Evolutionary conservation across 257 asterid genomes (phyloP).

Genomic region (Capsicum baccatum): DNA sequence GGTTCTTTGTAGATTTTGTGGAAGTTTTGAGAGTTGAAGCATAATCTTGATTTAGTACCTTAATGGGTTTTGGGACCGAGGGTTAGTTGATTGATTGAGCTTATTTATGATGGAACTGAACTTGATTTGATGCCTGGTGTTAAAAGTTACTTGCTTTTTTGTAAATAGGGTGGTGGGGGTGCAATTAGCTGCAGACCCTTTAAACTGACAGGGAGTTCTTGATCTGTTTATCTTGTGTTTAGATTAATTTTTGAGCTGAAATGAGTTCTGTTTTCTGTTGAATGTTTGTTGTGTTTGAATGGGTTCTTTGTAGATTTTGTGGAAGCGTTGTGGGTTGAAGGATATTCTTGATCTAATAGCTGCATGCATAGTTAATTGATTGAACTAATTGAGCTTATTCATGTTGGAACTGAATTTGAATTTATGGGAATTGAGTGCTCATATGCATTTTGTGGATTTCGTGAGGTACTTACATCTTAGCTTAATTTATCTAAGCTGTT

Average conservation of each 20-base stretch:
- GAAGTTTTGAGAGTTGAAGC: not conserved
- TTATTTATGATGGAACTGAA: not conserved
- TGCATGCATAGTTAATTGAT: no score
- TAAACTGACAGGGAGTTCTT: constrained; percentile 50
- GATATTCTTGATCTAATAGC: not conserved
- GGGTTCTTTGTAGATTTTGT: not conserved
- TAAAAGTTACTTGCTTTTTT: not conserved
- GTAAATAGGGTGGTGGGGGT: constrained; percentile 4
- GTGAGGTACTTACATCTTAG: no score
- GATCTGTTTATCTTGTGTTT: constrained; percentile 23
- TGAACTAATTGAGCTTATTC: no score
- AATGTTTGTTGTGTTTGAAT: not conserved
- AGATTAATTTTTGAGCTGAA: not conserved
- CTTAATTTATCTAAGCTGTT: not conserved
- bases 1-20: not conserved
- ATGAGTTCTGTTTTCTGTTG: not conserved
- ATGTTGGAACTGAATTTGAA: no score
- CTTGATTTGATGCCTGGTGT: constrained; percentile 11
- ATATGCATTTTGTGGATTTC: no score
- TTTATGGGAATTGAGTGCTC: no score
- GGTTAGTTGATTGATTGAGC: not conserved
- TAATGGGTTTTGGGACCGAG: not conserved
- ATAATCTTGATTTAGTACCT: not conserved
- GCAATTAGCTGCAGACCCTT: constrained; percentile 13
- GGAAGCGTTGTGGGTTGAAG: not conserved